Percentiles rank a stretch among this genome's conserved stretches.
phyloP scores from a whole-genome alignment of 768 basidiomycete species.

The Mycena polygramma region DNA sequence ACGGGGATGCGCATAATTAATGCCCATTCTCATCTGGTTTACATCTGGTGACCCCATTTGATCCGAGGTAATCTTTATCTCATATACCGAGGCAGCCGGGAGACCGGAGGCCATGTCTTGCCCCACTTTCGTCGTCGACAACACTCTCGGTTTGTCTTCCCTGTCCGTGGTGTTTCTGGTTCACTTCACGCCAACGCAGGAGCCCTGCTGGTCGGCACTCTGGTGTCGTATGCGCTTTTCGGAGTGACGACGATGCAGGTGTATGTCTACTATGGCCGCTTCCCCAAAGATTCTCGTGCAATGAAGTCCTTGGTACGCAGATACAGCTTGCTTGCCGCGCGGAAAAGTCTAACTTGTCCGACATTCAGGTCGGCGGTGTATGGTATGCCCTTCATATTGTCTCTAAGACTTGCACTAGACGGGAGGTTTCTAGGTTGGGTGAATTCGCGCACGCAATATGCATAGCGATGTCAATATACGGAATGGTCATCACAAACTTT shows the following conservation, averaged over 20 bases:
- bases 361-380: slow-evolving; percentile 7
- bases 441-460: slow-evolving; percentile 18
- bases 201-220: slow-evolving; percentile 11
- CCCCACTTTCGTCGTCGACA: slow-evolving; percentile 9
- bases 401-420: not conserved
- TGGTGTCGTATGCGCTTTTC: slow-evolving; percentile 17
- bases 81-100: too few species aligned
- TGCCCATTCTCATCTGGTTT: too few species aligned
- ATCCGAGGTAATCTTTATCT: too few species aligned
- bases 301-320: not conserved
- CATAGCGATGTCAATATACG: slow-evolving; percentile 6
- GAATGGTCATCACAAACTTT: slow-evolving; percentile 16
- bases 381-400: not conserved
- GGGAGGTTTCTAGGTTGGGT: not conserved
- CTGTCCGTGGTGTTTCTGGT: not conserved
- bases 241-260: slow-evolving; percentile 7
- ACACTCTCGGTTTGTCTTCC: slow-evolving; percentile 1
- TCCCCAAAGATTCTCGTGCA: not conserved
- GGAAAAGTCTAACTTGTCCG: not conserved
- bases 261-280: slow-evolving; percentile 16
- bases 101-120: not conserved
- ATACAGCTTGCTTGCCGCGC: too few species aligned
- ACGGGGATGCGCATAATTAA: too few species aligned
- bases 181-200: slow-evolving; percentile 1
- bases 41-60: too few species aligned